Base-by-base conservation (phyloP, 2,329 filamentous ascomycete genomes). In the Pseudogymnoascus sp. region DNA sequence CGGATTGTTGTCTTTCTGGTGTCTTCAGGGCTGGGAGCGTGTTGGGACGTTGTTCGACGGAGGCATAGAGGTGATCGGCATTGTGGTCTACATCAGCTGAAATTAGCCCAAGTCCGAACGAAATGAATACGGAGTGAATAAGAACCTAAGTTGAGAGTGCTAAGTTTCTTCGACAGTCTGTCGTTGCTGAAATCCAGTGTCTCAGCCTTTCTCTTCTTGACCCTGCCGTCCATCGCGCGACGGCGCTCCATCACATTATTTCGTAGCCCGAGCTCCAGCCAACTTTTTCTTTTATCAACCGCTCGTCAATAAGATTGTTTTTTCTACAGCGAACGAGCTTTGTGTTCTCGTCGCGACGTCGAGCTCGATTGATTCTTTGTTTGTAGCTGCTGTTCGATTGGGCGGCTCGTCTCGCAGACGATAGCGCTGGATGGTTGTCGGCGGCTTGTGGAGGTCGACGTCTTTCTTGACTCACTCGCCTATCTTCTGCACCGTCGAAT, bases 141-240 rank as follows among this genome's bases (percentile, higher is more conserved):
- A 79, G 63, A 84, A 94, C 91, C 89, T 67, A 97, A 77, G 73
- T 92, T 92, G 63, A 97, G 81, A 61, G 90, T 79, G 73, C 91
- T 90, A 74, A 97, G 82, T 67, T 89, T 84, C 78, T 97, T 97
- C 56, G 89, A 88, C 67, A 97, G 82, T 61, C 92, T 87, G 76
- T 95, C 84, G 67, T 84, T 84, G 70, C 93, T 84, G 67, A 84
- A 85, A 69, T 84, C 80, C 65, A 83, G 82, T 12, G 75, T 73
- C 62, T 84, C 81, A 64, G 84, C 82, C 75, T 86, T 87, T 69
- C 85, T 77, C 76, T 87, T 88, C 68, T 67, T 70, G 40, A 67
- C 63, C 62, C 66, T 70, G 65, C 66, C 64, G 64, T 31, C 63
- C 28, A 68, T 69, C 67, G 70, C 67, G 70, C 70, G 68, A 62